A percentile compares a stretch with the other conserved stretches of the same genome.
Evolutionary conservation across 768 basidiomycete genomes (phyloP).

Genomic region (Pisolithus marmoratus): DNA sequence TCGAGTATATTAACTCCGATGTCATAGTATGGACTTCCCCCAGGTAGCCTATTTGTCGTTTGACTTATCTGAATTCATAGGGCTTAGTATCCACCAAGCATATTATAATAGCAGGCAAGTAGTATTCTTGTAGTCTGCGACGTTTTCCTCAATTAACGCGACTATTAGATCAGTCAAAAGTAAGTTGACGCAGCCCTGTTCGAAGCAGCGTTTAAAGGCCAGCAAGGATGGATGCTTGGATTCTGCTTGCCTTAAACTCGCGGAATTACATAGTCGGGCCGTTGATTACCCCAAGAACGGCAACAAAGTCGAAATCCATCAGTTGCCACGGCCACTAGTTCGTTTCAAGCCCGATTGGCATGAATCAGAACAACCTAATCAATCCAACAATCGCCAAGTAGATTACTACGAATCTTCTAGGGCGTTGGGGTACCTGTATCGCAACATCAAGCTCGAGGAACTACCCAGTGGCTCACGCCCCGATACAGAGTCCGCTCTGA

Average conservation of each 20-base stretch:
- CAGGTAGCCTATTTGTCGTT: neutral
- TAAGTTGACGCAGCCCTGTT: slow-evolving; percentile 18
- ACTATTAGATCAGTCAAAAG: slow-evolving; percentile 63
- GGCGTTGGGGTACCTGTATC: slow-evolving; percentile 69
- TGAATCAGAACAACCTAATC: slow-evolving; percentile 41
- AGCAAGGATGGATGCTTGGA: slow-evolving; percentile 58
- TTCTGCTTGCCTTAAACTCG: slow-evolving; percentile 48
- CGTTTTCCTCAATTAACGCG: neutral
- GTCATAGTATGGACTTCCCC: slow-evolving; percentile 49
- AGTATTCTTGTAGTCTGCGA: neutral
- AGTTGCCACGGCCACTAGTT: slow-evolving; percentile 53
- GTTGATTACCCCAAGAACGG: slow-evolving; percentile 83
- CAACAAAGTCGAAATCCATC: slow-evolving; percentile 50
- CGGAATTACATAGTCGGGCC: slow-evolving; percentile 53
- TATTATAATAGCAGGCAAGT: slow-evolving; percentile 63
- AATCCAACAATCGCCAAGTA: slow-evolving; percentile 39
- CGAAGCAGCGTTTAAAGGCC: neutral
- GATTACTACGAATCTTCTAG: slow-evolving; percentile 71
- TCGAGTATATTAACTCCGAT: slow-evolving; percentile 81
- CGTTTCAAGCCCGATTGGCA: slow-evolving; percentile 79
- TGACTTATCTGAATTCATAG: slow-evolving; percentile 28
- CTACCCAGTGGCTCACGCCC: slow-evolving; percentile 15
- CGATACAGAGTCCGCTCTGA: slow-evolving; percentile 12
- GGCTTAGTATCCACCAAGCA: slow-evolving; percentile 68
- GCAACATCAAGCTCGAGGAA: slow-evolving; percentile 47